phyloP scores from a whole-genome alignment of 352 stramenopile genomes.

The Pythium coloratum region DNA sequence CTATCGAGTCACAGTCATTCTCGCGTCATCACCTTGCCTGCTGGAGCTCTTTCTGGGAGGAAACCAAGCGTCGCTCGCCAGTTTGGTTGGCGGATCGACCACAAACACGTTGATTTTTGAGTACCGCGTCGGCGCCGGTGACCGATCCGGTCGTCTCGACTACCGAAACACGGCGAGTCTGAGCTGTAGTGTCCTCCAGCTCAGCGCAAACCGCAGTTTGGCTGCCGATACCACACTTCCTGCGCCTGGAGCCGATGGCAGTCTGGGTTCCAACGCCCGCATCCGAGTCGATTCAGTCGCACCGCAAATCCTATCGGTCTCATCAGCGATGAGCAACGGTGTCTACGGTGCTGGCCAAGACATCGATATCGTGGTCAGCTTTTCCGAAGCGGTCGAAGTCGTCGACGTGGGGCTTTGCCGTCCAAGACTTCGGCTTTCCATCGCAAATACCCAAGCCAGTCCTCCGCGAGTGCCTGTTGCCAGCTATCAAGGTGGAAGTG shows the following conservation, averaged over 20 bases:
- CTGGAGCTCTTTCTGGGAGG: constrained; percentile 50
- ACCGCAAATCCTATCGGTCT: constrained; percentile 48
- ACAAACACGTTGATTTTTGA: constrained; percentile 52
- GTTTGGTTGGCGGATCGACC: constrained; percentile 50
- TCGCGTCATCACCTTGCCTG: constrained; percentile 23
- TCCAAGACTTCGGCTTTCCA: constrained; percentile 42
- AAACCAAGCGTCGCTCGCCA: constrained; percentile 32
- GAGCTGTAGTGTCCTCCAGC: constrained; percentile 47
- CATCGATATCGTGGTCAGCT: constrained; percentile 51
- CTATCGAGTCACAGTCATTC: constrained; percentile 42
- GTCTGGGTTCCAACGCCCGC: constrained; percentile 37
- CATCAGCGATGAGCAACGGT: constrained; percentile 41
- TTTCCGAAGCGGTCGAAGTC: constrained; percentile 52
- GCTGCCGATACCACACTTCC: constrained; percentile 42
- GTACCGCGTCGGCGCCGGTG: constrained; percentile 48
- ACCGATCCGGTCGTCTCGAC: constrained; percentile 49
- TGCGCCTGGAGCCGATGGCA: constrained; percentile 38
- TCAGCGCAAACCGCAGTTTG: constrained; percentile 46
- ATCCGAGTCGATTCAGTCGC: constrained; percentile 48
- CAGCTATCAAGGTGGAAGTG: constrained; percentile 40
- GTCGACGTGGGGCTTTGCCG: constrained; percentile 4
- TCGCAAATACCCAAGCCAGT: constrained; percentile 33
- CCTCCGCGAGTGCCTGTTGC: constrained; percentile 19
- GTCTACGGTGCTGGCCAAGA: constrained; percentile 63
- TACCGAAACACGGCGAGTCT: constrained; percentile 48